phyloP scores from a whole-genome alignment of 1,139 yeast genomes.

The Saccharomycopsis crataegensis region DNA sequence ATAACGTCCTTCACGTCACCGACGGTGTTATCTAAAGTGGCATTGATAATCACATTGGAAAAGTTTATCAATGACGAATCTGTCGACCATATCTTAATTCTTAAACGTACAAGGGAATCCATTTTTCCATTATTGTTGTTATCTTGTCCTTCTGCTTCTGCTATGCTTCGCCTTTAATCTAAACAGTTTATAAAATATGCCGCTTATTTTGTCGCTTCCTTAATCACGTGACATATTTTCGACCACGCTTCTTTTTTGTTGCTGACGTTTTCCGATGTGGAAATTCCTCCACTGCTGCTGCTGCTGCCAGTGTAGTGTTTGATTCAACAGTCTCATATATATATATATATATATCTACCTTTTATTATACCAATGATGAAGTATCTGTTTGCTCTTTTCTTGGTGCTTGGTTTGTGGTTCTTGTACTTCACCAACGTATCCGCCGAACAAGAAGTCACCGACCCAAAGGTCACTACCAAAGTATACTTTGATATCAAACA shows the following conservation, averaged over 20 bases:
- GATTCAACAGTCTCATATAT: too few relatives aligned
- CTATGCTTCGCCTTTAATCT: too few relatives aligned
- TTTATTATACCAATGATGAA: constrained; percentile 14
- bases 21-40: constrained; percentile 24
- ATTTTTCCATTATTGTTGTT: not conserved
- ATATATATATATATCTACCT: too few relatives aligned
- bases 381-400: constrained; percentile 6
- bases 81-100: constrained; percentile 3
- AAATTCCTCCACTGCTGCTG: too few relatives aligned
- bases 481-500: constrained; percentile 84
- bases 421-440: constrained; percentile 7
- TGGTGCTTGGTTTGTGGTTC: constrained; percentile 6
- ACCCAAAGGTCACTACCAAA: constrained; percentile 60
- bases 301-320: too few relatives aligned
- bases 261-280: too few relatives aligned
- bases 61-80: constrained; percentile 1
- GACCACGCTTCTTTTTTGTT: too few relatives aligned
- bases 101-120: not conserved
- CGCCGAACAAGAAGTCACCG: constrained; percentile 22
- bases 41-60: constrained; percentile 15
- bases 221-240: too few relatives aligned
- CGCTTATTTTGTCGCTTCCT: too few relatives aligned
- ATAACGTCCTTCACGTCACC: constrained; percentile 24
- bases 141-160: too few relatives aligned
- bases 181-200: too few relatives aligned